These are phyloP conservation scores for Agrostemma githago DNA, from an alignment of 148 eudicot species.

Conservation along the genomic window DNA sequence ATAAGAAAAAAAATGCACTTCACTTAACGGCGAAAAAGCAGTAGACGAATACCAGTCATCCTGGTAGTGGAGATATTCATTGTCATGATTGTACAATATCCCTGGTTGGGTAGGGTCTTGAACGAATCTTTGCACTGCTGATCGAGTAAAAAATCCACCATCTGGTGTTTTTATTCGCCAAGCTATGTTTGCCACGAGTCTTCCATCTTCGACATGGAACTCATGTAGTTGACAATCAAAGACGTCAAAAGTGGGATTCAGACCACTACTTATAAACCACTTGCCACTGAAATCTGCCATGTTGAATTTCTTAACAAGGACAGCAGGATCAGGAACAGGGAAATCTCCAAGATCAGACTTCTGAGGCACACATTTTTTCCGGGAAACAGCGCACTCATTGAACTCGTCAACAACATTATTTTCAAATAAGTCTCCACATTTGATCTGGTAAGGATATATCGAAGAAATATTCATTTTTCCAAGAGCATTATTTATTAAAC, in stretches of 20 bases:
- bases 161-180: slow-evolving; percentile 92
- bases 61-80: slow-evolving; percentile 96
- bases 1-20: not conserved
- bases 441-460: slow-evolving; percentile 47
- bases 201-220: slow-evolving; percentile 66
- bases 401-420: slow-evolving; percentile 92
- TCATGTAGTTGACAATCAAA: slow-evolving; percentile 93
- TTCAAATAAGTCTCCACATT: slow-evolving; percentile 94
- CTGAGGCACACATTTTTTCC: slow-evolving; percentile 90
- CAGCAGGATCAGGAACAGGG: slow-evolving; percentile 72
- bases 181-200: slow-evolving; percentile 67
- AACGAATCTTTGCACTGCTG: slow-evolving; percentile 78
- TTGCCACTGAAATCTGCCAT: slow-evolving; percentile 69
- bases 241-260: slow-evolving; percentile 82
- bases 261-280: slow-evolving; percentile 88
- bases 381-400: slow-evolving; percentile 96
- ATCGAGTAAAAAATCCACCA: slow-evolving; percentile 81
- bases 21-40: not conserved
- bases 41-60: slow-evolving; percentile 73
- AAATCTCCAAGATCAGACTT: slow-evolving; percentile 95
- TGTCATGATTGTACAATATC: slow-evolving; percentile 88
- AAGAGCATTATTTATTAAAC: not conserved
- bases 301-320: slow-evolving; percentile 64
- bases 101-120: slow-evolving; percentile 83
- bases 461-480: not conserved